Base-by-base conservation (phyloP, 768 basidiomycete genomes). In the Cystobasidium onofrii region DNA sequence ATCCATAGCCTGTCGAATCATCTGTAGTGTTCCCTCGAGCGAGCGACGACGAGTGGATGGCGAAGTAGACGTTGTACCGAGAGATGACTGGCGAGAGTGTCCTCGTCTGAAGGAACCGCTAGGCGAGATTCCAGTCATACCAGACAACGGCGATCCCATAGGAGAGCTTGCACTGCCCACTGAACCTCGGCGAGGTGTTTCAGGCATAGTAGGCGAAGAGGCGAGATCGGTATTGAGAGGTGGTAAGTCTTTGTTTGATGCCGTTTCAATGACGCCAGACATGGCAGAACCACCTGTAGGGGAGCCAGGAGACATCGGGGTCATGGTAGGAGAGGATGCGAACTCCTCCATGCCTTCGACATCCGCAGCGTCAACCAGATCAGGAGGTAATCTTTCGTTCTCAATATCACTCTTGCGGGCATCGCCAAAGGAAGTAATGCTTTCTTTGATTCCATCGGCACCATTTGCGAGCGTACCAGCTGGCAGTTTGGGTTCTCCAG, bases 381-480 rank as follows among this genome's bases (percentile, higher is more conserved):
- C 92, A 1, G 95, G 95, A 1, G 95, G 96, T n/a, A 98, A 84
- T 39, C 93, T 89, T 82, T 99, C 96, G 82, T 98, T 98, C 83
- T 98, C 95, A 77, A 98, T 97, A 84, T 98, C 96, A 54, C 90
- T 75, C 60, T 78, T 79, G 74, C 79, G 76, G 20, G 96, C 96
- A 80, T 97, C 95, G 18, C 91, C 90, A 81, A 97, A 99, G 74
- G 89, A 89, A 72, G 86, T 88, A 77, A 98, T 98, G 39, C 90
- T 89, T 72, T 97, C 91, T 81, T 88, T 96, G 82, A 99, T 94
- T 27, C 91, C 94, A 80, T 98, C 96, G 1, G 90, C 87, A 20
- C 92, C 94, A 65, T 89, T 85, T 1, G 88, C 93, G 66, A 98
- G 85, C 0, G 88, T 88, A 34, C 89, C 92, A 78, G 88, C 90